Conservation (phyloP, 2,329 filamentous ascomycete species). For the Botryotinia globosa region DNA sequence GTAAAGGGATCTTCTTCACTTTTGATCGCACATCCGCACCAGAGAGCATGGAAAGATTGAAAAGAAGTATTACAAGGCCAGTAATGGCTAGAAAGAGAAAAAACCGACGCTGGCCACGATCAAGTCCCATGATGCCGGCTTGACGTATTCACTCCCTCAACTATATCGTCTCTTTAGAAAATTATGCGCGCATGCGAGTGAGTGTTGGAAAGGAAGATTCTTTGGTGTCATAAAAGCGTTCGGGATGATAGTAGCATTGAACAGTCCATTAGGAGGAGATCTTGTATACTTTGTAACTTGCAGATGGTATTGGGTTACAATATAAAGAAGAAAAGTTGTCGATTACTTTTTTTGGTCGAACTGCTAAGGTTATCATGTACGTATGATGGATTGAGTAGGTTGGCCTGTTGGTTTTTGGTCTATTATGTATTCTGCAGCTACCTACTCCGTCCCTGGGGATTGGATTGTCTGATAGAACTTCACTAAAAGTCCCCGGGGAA, state of each 20-base stretch:
- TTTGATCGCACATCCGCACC: constrained; percentile 31
- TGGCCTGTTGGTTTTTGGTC: neutral
- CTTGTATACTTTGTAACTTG: neutral
- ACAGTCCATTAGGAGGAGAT: constrained; percentile 1
- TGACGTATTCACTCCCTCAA: neutral
- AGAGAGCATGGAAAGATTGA: constrained; percentile 34
- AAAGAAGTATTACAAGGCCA: constrained; percentile 30
- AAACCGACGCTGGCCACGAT: constrained; percentile 31
- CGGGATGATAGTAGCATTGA: neutral
- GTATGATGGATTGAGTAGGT: neutral
- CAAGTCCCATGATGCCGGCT: constrained; percentile 28
- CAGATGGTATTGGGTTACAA: neutral
- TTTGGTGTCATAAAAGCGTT: constrained; percentile 3
- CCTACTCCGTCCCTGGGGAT: neutral
- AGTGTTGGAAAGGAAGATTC: neutral
- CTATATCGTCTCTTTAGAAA: neutral
- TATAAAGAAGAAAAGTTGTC: neutral
- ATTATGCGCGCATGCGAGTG: neutral
- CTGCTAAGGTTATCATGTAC: neutral
- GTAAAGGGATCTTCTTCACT: constrained; percentile 32
- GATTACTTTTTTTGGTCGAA: neutral
- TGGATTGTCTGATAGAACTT: neutral
- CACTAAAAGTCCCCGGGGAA: too few species aligned
- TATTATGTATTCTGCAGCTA: neutral
- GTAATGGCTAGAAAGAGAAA: constrained; percentile 29